phyloP scores from a whole-genome alignment of 106 monocot species.

The Narthecium ossifragum region DNA sequence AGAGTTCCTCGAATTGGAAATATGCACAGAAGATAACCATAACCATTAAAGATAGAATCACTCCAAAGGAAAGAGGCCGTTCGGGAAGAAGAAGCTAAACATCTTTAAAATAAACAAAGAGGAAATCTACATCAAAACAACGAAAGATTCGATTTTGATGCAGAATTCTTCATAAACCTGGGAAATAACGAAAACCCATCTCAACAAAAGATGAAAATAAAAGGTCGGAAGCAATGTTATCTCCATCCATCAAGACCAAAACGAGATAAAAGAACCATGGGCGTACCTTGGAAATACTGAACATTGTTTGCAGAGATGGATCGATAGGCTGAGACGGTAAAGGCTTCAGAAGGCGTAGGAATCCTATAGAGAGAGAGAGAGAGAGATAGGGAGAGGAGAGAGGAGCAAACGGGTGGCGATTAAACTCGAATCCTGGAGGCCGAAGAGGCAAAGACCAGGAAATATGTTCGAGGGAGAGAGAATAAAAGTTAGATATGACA shows the following conservation, averaged over 20 bases:
- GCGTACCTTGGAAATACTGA: not conserved
- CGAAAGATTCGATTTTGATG: not conserved
- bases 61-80: not conserved
- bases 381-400: no score
- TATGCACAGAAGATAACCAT: not conserved
- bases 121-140: not conserved
- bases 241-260: not conserved
- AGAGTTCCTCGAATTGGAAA: constrained; percentile 2
- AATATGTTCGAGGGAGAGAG: no score
- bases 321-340: not conserved
- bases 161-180: not conserved
- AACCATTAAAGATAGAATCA: not conserved
- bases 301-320: no score
- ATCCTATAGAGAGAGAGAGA: constrained; percentile 1
- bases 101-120: not conserved
- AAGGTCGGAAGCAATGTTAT: not conserved
- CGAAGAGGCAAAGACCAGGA: no score
- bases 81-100: not conserved
- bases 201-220: not conserved
- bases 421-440: constrained; percentile 9
- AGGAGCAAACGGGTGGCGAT: not conserved
- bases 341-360: not conserved
- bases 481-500: no score
- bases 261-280: not conserved
- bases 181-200: not conserved